These are phyloP conservation scores for Trichoderma sp. DNA, from an alignment of 2,329 filamentous ascomycete genomes.

Conservation along the genomic window DNA sequence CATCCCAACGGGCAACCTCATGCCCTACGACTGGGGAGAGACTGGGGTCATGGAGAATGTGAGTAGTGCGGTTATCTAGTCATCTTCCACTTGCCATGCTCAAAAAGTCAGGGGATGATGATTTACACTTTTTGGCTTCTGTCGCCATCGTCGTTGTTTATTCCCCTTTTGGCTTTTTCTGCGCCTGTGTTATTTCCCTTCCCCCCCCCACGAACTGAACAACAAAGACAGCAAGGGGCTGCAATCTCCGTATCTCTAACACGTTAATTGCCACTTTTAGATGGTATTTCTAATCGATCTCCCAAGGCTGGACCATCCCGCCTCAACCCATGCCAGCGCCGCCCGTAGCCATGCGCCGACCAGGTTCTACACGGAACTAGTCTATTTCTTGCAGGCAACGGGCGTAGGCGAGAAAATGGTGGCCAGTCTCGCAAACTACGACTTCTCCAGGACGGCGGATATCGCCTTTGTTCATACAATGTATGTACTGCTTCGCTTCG, in stretches of 20 bases:
- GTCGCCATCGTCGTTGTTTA: not conserved
- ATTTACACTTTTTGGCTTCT: not conserved
- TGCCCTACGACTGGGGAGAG: constrained; percentile 88
- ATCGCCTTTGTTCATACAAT: constrained; percentile 86
- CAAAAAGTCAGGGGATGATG: not conserved
- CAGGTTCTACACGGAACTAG: constrained; percentile 70
- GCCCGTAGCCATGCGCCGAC: constrained; percentile 36
- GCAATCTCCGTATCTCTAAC: not conserved
- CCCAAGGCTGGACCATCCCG: constrained; percentile 59
- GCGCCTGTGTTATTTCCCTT: not conserved
- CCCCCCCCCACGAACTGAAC: not conserved
- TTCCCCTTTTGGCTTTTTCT: not conserved
- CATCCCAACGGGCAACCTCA: constrained; percentile 85
- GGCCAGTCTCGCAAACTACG: constrained; percentile 73
- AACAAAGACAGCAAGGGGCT: not conserved
- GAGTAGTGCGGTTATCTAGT: not conserved
- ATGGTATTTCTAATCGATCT: constrained; percentile 92
- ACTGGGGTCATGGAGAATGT: constrained; percentile 84
- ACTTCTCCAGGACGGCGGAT: constrained; percentile 73
- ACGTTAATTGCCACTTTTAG: constrained; percentile 46
- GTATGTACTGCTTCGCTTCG: constrained; percentile 52
- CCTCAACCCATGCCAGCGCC: constrained; percentile 17
- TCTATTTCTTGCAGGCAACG: constrained; percentile 70
- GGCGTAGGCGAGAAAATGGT: constrained; percentile 67
- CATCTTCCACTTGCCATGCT: not conserved